Conservation (phyloP, 2,329 filamentous ascomycete species). For the Diplodia sapinea region DNA sequence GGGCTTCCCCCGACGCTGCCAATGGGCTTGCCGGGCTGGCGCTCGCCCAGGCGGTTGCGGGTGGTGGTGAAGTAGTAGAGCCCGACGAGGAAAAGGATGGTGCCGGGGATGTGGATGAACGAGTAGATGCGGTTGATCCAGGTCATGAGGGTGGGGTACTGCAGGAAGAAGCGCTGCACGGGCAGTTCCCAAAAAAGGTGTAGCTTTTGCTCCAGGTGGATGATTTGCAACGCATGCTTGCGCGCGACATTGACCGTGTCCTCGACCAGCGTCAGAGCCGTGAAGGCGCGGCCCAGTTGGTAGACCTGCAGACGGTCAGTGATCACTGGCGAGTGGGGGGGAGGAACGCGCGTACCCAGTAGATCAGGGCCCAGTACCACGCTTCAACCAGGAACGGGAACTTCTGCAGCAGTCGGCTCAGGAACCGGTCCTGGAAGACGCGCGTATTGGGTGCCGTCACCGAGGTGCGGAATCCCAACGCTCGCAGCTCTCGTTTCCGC, state of each 20-base stretch:
- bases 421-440: conserved; percentile 63
- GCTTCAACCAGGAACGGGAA: conserved; percentile 76
- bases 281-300: conserved; percentile 74
- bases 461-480: conserved; percentile 55
- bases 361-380: conserved; percentile 79
- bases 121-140: conserved; percentile 77
- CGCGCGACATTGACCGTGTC: conserved; percentile 72
- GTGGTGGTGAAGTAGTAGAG: conserved; percentile 75
- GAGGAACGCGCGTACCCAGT: conserved; percentile 65
- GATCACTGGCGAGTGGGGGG: background rate
- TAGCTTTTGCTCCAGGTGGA: conserved; percentile 68
- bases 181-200: conserved; percentile 69
- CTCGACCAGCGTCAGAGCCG: conserved; percentile 70
- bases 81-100: conserved; percentile 70
- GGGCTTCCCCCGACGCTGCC: conserved; percentile 49
- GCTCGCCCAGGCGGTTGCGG: conserved; percentile 56
- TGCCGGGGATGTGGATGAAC: conserved; percentile 79
- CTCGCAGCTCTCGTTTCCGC: conserved; percentile 56
- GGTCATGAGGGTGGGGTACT: conserved; percentile 63
- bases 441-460: conserved; percentile 67
- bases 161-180: conserved; percentile 65
- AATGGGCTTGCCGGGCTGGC: conserved; percentile 47
- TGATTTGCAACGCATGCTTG: conserved; percentile 70
- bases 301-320: conserved; percentile 63
- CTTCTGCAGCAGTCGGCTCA: conserved; percentile 68